Conservation (phyloP, 805 yeast genomes). For the Myxozyma kluyveri region DNA sequence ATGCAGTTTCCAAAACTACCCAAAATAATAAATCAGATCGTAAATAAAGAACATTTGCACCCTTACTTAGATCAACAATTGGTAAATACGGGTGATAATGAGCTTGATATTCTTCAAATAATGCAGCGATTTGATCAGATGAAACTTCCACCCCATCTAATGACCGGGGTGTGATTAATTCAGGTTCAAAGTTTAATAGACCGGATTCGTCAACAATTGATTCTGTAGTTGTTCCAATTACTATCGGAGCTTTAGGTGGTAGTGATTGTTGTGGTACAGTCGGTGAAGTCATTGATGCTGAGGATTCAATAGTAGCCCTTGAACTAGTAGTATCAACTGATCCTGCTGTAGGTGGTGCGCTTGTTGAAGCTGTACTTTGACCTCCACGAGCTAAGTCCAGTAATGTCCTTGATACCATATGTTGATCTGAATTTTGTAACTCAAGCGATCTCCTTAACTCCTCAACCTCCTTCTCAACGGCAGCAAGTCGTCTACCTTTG, state of each 20-base stretch:
- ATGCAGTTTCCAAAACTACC: constrained; percentile 84
- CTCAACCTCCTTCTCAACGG: constrained; percentile 69
- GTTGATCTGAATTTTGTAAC: constrained; percentile 25
- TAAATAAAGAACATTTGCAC: constrained; percentile 76
- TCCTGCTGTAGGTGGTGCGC: not conserved
- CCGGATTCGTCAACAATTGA: not conserved
- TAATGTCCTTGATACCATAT: constrained; percentile 25
- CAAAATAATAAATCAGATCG: constrained; percentile 88
- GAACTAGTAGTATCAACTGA: not conserved
- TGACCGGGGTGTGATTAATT: constrained; percentile 53
- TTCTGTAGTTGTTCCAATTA: not conserved
- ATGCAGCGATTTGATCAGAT: constrained; percentile 56
- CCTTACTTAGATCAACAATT: constrained; percentile 74
- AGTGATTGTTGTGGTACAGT: too few relatives aligned
- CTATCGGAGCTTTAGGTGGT: too few relatives aligned
- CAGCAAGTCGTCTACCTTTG: constrained; percentile 37
- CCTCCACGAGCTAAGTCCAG: constrained; percentile 28
- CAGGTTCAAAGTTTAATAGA: not conserved
- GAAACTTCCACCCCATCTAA: constrained; percentile 66
- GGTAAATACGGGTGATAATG: constrained; percentile 84
- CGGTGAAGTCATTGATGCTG: not conserved
- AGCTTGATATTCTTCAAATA: constrained; percentile 68
- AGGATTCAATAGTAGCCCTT: not conserved
- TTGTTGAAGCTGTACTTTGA: constrained; percentile 1
- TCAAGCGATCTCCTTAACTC: constrained; percentile 59